Conservation (phyloP, 208 protist genomes). For the Crithidia bombi region DNA sequence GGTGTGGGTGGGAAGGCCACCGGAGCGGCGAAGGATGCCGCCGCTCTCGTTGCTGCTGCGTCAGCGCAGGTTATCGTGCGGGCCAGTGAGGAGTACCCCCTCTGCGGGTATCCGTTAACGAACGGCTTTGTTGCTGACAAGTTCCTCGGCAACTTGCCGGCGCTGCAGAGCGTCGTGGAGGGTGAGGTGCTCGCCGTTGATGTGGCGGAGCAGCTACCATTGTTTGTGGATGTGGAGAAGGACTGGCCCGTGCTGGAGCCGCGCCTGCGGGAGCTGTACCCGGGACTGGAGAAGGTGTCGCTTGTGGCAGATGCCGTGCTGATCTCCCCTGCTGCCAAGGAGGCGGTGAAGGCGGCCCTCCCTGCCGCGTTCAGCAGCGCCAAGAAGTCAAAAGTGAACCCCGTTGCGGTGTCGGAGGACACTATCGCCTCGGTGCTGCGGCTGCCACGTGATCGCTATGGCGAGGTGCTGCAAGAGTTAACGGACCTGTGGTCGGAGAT, state of each 20-base stretch:
- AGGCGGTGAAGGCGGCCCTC: constrained; percentile 36
- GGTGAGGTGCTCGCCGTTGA: constrained; percentile 57
- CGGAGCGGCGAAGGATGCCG: not conserved
- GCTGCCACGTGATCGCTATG: constrained; percentile 44
- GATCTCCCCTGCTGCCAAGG: constrained; percentile 39
- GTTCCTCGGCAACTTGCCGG: constrained; percentile 55
- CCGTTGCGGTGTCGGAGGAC: constrained; percentile 20
- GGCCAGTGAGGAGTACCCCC: constrained; percentile 49
- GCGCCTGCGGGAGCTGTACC: constrained; percentile 62
- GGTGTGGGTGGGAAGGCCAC: constrained; percentile 19
- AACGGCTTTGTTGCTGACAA: constrained; percentile 69
- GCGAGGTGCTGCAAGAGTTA: constrained; percentile 43
- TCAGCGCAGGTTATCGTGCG: constrained; percentile 26
- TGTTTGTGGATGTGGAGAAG: constrained; percentile 52
- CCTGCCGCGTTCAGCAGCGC: constrained; percentile 17
- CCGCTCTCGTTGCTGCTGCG: too few species aligned
- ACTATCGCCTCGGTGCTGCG: constrained; percentile 29
- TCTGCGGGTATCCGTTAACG: constrained; percentile 60
- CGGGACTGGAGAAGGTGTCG: constrained; percentile 45
- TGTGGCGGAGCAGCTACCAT: constrained; percentile 47
- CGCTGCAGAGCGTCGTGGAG: constrained; percentile 53
- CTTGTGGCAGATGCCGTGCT: constrained; percentile 45
- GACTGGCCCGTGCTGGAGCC: constrained; percentile 49
- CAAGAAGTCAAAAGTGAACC: constrained; percentile 14
- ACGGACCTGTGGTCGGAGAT: constrained; percentile 38